Evolutionary conservation across 2,329 filamentous ascomycete genomes (phyloP).

Genomic region (Phialemoniopsis sp.): DNA sequence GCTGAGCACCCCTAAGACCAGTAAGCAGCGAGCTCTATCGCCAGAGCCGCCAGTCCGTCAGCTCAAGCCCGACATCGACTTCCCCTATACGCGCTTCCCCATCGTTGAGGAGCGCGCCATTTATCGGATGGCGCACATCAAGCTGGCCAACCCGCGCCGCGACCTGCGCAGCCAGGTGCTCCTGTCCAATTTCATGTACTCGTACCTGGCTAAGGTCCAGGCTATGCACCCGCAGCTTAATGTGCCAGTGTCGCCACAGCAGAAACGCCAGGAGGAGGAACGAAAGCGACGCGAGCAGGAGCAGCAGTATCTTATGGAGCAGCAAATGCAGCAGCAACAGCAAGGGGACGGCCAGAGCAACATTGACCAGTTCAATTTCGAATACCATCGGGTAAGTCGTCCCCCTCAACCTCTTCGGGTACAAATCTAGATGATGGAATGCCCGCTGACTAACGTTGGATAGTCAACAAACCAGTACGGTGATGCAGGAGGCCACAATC

Average conservation of each 20-base stretch:
- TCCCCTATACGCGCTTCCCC: slow-evolving; percentile 92
- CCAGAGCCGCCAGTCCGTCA: slow-evolving; percentile 72
- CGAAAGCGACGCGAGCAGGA: slow-evolving; percentile 45
- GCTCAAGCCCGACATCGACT: slow-evolving; percentile 84
- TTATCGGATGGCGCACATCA: slow-evolving; percentile 98
- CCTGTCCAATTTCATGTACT: slow-evolving; percentile 99
- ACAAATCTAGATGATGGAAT: background rate
- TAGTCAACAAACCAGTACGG: slow-evolving; percentile 24
- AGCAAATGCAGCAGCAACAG: slow-evolving; percentile 24
- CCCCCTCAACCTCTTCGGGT: background rate
- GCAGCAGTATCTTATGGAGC: slow-evolving; percentile 36
- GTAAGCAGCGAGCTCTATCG: slow-evolving; percentile 67
- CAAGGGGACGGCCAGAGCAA: slow-evolving; percentile 15
- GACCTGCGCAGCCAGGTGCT: slow-evolving; percentile 92
- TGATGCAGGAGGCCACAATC: slow-evolving; percentile 13
- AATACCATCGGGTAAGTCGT: slow-evolving; percentile 27
- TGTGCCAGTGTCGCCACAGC: slow-evolving; percentile 72
- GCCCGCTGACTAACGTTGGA: background rate
- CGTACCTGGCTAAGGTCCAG: slow-evolving; percentile 96
- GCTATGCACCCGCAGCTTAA: slow-evolving; percentile 97
- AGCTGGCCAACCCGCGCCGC: slow-evolving; percentile 92
- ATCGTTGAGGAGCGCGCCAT: slow-evolving; percentile 95
- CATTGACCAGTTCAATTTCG: slow-evolving; percentile 24
- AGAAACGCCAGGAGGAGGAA: slow-evolving; percentile 31
- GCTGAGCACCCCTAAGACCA: slow-evolving; percentile 64